phyloP scores from a whole-genome alignment of 495 filamentous ascomycete species.

The Talaromyces proteolyticus region DNA sequence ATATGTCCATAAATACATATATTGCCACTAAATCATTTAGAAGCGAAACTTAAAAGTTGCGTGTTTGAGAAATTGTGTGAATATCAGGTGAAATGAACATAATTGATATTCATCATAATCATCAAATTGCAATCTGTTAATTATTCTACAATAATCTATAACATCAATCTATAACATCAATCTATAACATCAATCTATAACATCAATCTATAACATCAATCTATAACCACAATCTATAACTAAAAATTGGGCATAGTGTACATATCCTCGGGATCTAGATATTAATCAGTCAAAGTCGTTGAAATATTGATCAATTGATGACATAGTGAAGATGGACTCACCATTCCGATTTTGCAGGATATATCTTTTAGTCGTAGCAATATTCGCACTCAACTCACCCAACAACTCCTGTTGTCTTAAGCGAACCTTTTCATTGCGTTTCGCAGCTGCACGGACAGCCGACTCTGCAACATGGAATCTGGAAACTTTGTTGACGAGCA shows the following conservation, averaged over 20 bases:
- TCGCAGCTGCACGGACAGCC: slow-evolving; percentile 47
- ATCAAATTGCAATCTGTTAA: too few relatives aligned
- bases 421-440: slow-evolving; percentile 44
- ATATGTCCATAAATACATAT: too few relatives aligned
- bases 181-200: too few relatives aligned
- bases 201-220: too few relatives aligned
- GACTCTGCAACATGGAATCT: slow-evolving; percentile 56
- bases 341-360: slow-evolving; percentile 49
- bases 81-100: too few relatives aligned
- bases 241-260: slow-evolving; percentile 46
- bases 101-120: too few relatives aligned
- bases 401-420: slow-evolving; percentile 39
- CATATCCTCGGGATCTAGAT: slow-evolving; percentile 48
- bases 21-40: too few relatives aligned
- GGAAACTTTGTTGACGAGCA: slow-evolving; percentile 59
- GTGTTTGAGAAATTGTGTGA: too few relatives aligned
- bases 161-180: too few relatives aligned
- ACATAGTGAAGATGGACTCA: slow-evolving; percentile 11
- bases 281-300: background rate
- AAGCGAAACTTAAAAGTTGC: too few relatives aligned
- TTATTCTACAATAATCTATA: too few relatives aligned
- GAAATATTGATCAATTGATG: too few relatives aligned
- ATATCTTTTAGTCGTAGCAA: slow-evolving; percentile 48
- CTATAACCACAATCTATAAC: slow-evolving; percentile 3
- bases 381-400: slow-evolving; percentile 40